Percentiles rank a stretch among this genome's conserved stretches.
These are phyloP conservation scores for Pleurotus sapidus DNA, from an alignment of 768 basidiomycete species.

Conservation along the genomic window DNA sequence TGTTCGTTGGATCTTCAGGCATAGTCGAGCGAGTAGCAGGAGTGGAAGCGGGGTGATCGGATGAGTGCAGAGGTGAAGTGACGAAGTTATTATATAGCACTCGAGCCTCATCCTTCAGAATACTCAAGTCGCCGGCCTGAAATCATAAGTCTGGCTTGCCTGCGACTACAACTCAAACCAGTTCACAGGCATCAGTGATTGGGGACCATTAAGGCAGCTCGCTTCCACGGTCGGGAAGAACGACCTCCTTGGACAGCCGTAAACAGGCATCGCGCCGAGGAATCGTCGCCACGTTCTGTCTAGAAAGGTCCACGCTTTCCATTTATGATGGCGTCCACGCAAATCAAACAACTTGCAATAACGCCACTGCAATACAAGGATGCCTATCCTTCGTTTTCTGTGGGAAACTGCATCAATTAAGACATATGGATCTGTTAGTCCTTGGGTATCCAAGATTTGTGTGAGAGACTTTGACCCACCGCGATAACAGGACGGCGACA, in stretches of 20 bases:
- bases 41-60: slow-evolving; percentile 3
- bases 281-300: not conserved
- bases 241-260: no score
- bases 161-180: no score
- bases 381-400: not conserved
- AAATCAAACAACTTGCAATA: not conserved
- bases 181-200: no score
- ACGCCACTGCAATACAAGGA: not conserved
- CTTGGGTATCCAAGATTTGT: not conserved
- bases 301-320: not conserved
- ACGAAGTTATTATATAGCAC: not conserved
- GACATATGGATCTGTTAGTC: not conserved
- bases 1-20: not conserved
- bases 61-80: slow-evolving; percentile 1
- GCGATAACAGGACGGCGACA: not conserved
- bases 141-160: no score
- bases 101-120: not conserved
- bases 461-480: not conserved
- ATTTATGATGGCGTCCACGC: not conserved
- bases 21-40: not conserved
- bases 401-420: slow-evolving; percentile 1
- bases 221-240: no score
- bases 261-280: not conserved
- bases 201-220: no score
- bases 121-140: not conserved